These are phyloP conservation scores for Cicer chorassanicum DNA, from an alignment of 306 rosid species.

Conservation along the genomic window DNA sequence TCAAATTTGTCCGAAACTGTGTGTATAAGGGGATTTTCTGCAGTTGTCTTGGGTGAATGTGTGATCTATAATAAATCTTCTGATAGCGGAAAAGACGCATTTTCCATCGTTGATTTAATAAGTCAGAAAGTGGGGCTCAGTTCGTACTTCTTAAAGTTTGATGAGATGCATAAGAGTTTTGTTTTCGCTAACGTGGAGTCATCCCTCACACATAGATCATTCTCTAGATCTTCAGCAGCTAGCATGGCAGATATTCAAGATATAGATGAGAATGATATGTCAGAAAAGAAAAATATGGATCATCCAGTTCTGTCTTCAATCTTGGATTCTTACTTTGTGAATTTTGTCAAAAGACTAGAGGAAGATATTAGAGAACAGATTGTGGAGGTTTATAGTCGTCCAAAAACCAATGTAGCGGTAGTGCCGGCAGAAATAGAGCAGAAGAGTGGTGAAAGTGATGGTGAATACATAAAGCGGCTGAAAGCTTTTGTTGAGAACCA, in stretches of 20 bases:
- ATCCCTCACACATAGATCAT: slow-evolving; percentile 55
- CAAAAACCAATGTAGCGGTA: slow-evolving; percentile 85
- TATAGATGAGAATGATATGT: slow-evolving; percentile 56
- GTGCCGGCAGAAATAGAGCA: slow-evolving; percentile 94
- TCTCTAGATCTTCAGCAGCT: slow-evolving; percentile 85
- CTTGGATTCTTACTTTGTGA: slow-evolving; percentile 72
- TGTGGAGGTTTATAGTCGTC: slow-evolving; percentile 79
- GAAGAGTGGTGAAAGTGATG: slow-evolving; percentile 75
- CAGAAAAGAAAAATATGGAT: slow-evolving; percentile 64
- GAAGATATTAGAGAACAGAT: slow-evolving; percentile 75
- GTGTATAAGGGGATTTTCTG: slow-evolving; percentile 77
- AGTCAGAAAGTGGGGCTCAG: slow-evolving; percentile 93
- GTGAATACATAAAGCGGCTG: slow-evolving; percentile 82
- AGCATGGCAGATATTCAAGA: slow-evolving; percentile 85
- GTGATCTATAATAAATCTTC: slow-evolving; percentile 78
- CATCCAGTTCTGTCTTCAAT: slow-evolving; percentile 78
- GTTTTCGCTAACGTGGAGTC: slow-evolving; percentile 63
- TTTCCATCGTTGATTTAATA: slow-evolving; percentile 73
- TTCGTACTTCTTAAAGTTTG: slow-evolving; percentile 78
- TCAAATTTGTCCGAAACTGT: slow-evolving; percentile 75
- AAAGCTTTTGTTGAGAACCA: slow-evolving; percentile 87
- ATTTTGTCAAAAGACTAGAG: slow-evolving; percentile 65
- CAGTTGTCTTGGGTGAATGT: slow-evolving; percentile 91
- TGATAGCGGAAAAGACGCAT: slow-evolving; percentile 76
- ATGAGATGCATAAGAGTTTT: slow-evolving; percentile 78